phyloP scores from a whole-genome alignment of 306 rosid genomes.

The Dryas drummondii region DNA sequence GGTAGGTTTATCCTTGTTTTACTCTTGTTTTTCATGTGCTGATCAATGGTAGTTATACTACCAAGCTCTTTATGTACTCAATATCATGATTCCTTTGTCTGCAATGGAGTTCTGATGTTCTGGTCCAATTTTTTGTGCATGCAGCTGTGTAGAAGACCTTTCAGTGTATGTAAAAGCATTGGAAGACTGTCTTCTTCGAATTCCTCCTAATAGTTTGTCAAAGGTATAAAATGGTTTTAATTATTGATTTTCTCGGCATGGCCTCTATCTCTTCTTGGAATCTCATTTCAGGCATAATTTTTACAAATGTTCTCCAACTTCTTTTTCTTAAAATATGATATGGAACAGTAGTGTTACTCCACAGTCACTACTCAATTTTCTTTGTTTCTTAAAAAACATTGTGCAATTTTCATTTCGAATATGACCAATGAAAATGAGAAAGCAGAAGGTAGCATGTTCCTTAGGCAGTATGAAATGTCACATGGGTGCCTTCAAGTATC shows the following conservation, averaged over 20 bases:
- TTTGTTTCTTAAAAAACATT: background rate
- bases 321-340: background rate
- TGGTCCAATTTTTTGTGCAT: slow-evolving; percentile 27
- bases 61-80: slow-evolving; percentile 3
- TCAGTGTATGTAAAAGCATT: slow-evolving; percentile 65
- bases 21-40: slow-evolving; percentile 9
- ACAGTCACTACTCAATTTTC: background rate
- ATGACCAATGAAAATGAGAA: background rate
- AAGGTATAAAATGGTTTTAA: slow-evolving; percentile 49
- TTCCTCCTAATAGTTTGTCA: slow-evolving; percentile 85
- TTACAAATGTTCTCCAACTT: background rate
- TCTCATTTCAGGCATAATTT: slow-evolving; percentile 3
- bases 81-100: slow-evolving; percentile 8
- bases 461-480: background rate
- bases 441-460: background rate
- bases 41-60: background rate
- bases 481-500: background rate
- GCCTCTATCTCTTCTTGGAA: slow-evolving; percentile 2
- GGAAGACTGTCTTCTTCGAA: slow-evolving; percentile 60
- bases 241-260: background rate
- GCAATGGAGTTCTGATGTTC: slow-evolving; percentile 4
- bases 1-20: slow-evolving; percentile 50
- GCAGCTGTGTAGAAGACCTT: slow-evolving; percentile 78
- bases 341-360: background rate
- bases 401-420: background rate